Base-by-base conservation (phyloP, 768 basidiomycete species). In the Russula compacta region DNA sequence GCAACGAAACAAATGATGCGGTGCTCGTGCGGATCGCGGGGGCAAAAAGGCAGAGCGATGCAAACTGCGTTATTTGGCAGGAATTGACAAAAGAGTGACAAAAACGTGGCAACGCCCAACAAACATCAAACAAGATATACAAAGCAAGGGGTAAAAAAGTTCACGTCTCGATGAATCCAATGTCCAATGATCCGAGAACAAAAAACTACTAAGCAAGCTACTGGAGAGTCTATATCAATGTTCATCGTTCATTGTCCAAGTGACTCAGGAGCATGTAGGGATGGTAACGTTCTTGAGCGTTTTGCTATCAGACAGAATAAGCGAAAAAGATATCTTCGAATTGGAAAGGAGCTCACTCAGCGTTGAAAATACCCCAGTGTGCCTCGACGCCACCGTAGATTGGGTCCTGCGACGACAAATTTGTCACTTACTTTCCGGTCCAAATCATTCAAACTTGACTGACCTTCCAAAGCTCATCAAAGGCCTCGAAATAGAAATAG, bases 401-500 rank as follows among this genome's bases (percentile, higher is more conserved):
- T 1, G 64, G 68, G 67, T 81, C 81, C 82, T 86, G 56, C 32
- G 14, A 33, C 7, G 48, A 43, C 65, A 66, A 15, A 39, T 21
- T 9, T 19, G 29, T 32, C 47, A 50, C 36, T 14, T 58, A 47
- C 5, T 14, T 19, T 17, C 12, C 38, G 19, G 39, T 43, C n/a
- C 29, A n/a, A 42, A 38, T 29, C 8, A 29, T 44, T 50, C 50
- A n/a, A 46, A 48, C 29, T 43, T 39, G 0, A 81, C 83, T 40
- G 2, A 81, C 83, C 78, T 93, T 92, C 92, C 90, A 94, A 36
- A 76, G 73, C 71, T 93, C 89, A 69, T 95, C 92, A 63, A 81
- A 83, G 69, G 77, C 84, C 80, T 89, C 89, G 61, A 92, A 92
- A 77, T 82, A 95, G 81, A 93, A 97, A 75, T 95, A 95, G 15